Evolutionary conservation across 2,329 filamentous ascomycete genomes (phyloP).

Genomic region (Chrysoporthe austroafricana): DNA sequence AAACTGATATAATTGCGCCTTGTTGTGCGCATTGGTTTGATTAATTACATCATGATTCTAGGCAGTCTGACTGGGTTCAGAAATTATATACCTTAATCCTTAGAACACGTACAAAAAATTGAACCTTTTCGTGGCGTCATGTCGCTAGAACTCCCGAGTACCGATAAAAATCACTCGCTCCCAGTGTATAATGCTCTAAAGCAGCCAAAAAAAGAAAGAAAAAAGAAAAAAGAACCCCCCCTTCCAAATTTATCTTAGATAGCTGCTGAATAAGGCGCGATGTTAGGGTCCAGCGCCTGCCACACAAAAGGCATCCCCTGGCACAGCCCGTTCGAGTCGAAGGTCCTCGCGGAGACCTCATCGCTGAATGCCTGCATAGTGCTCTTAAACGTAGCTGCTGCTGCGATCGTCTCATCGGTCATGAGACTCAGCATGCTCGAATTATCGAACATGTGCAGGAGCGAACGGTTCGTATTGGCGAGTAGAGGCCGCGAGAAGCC

Average conservation of each 20-base stretch:
- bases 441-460: slow-evolving; percentile 48
- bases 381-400: slow-evolving; percentile 41
- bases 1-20: neutral
- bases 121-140: neutral
- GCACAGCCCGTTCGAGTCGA: slow-evolving; percentile 47
- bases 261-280: slow-evolving; percentile 30
- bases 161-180: neutral
- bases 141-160: neutral
- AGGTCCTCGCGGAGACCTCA: slow-evolving; percentile 41
- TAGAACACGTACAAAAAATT: neutral
- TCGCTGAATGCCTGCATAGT: slow-evolving; percentile 45
- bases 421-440: slow-evolving; percentile 38
- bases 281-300: slow-evolving; percentile 32
- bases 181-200: neutral
- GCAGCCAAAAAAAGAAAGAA: neutral
- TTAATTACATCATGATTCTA: neutral
- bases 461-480: slow-evolving; percentile 40
- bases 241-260: slow-evolving; percentile 12
- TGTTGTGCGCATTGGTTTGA: neutral
- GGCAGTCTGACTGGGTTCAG: neutral
- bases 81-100: neutral
- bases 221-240: neutral
- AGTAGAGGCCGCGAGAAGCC: slow-evolving; percentile 47
- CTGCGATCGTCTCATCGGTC: slow-evolving; percentile 37
- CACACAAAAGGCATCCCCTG: slow-evolving; percentile 54